These are phyloP conservation scores for Penicillium oxalicum DNA, from an alignment of 2,329 filamentous ascomycete species.

Conservation along the genomic window DNA sequence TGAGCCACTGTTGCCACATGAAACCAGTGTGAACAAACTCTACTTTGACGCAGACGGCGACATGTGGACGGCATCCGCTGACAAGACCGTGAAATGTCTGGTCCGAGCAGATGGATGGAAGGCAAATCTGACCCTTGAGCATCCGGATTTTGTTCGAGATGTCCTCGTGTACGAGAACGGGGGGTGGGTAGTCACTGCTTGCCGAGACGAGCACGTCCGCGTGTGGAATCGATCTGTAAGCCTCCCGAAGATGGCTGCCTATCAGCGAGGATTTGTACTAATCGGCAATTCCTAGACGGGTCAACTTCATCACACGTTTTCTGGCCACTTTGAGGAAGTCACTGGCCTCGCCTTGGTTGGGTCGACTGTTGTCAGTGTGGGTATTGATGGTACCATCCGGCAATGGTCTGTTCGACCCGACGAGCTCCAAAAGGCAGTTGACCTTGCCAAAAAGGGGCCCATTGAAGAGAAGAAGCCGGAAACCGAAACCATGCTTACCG, in stretches of 20 bases:
- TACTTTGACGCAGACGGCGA: conserved; percentile 67
- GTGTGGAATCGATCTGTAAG: conserved; percentile 67
- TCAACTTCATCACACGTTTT: conserved; percentile 65
- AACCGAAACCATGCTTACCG: conserved; percentile 59
- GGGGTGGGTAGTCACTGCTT: conserved; percentile 77
- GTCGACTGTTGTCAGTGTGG: conserved; percentile 64
- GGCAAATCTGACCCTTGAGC: conserved; percentile 64
- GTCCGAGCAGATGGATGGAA: conserved; percentile 63
- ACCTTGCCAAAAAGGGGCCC: conserved; percentile 42
- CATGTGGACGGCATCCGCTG: conserved; percentile 87
- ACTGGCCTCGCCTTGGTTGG: conserved; percentile 66
- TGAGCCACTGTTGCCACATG: conserved; percentile 68
- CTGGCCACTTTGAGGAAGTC: conserved; percentile 89
- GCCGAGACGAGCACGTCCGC: conserved; percentile 84
- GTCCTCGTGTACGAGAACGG: conserved; percentile 64
- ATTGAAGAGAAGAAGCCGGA: conserved; percentile 43
- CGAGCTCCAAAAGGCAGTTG: conserved; percentile 53
- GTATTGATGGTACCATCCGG: conserved; percentile 84
- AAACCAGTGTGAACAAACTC: conserved; percentile 82
- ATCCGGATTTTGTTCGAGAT: conserved; percentile 86
- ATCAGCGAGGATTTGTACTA: conserved; percentile 13
- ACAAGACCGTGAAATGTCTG: conserved; percentile 80
- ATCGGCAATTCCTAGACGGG: conserved; percentile 49
- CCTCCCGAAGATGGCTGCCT: background rate
- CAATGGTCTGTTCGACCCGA: conserved; percentile 67